phyloP scores from a whole-genome alignment of 768 basidiomycete species.

The Daedaleopsis sinensis region DNA sequence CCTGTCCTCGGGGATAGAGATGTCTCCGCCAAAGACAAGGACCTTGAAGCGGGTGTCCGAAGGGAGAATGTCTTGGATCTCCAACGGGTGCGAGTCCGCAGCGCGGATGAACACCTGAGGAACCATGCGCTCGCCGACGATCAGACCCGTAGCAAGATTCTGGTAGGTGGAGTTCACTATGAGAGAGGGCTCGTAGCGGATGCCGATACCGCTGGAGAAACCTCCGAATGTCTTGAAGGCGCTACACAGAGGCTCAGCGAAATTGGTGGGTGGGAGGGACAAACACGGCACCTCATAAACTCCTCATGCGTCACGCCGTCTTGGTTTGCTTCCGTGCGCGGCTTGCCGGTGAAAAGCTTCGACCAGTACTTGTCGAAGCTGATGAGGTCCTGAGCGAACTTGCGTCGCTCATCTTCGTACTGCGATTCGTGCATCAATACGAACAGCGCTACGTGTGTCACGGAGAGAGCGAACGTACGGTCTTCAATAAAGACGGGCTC shows the following conservation, averaged over 20 bases:
- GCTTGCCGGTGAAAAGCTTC: conserved; percentile 57
- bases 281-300: conserved; percentile 43
- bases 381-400: conserved; percentile 57
- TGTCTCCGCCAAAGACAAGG: conserved; percentile 47
- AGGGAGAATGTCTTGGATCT: conserved; percentile 53
- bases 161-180: conserved; percentile 41
- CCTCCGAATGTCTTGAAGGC: conserved; percentile 48
- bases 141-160: conserved; percentile 39
- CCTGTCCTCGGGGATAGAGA: conserved; percentile 25
- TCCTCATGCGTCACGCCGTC: conserved; percentile 53
- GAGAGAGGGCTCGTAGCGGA: conserved; percentile 49
- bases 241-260: conserved; percentile 27
- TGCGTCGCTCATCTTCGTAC: conserved; percentile 57
- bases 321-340: conserved; percentile 38
- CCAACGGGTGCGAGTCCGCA: conserved; percentile 47
- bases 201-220: conserved; percentile 52
- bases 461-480: conserved; percentile 33
- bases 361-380: conserved; percentile 55
- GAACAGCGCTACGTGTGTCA: neutral
- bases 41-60: conserved; percentile 54
- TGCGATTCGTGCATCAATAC: conserved; percentile 18
- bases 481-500: conserved; percentile 46
- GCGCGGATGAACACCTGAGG: conserved; percentile 50
- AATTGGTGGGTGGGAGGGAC: neutral
- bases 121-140: conserved; percentile 53